Percentiles rank a stretch among this genome's conserved stretches.
Conservation (phyloP, 2,329 filamentous ascomycete species). For the Nemania bipapillata region DNA sequence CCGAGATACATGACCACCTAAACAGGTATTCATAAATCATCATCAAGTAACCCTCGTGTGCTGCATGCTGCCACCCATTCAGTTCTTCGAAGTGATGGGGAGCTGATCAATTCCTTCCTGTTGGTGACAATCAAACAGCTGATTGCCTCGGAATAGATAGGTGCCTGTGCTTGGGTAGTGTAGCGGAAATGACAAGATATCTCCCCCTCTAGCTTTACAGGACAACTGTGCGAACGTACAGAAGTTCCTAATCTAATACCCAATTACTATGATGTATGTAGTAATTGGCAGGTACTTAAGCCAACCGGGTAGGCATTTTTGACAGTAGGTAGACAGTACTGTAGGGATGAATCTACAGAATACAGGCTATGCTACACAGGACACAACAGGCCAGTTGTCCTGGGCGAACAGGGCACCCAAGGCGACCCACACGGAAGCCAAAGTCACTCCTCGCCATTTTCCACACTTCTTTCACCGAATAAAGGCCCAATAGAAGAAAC, state of each 20-base stretch:
- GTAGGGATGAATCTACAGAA: no score
- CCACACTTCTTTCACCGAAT: conserved; percentile 29
- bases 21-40: not conserved
- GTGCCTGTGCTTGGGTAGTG: not conserved
- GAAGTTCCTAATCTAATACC: not conserved
- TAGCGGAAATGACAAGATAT: conserved; percentile 1
- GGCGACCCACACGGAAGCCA: not conserved
- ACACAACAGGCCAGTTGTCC: not conserved
- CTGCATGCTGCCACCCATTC: not conserved
- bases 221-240: not conserved
- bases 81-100: not conserved
- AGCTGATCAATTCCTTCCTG: not conserved
- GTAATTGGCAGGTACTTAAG: no score
- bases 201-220: not conserved
- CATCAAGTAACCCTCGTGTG: not conserved
- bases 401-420: not conserved
- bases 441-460: not conserved
- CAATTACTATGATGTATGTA: no score
- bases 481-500: conserved; percentile 19
- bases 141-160: no score
- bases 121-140: not conserved
- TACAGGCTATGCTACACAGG: not conserved
- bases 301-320: no score
- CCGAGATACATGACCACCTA: not conserved
- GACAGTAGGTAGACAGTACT: no score